phyloP scores from a whole-genome alignment of 2,329 filamentous ascomycete species.

The Trichophyton rubrum region DNA sequence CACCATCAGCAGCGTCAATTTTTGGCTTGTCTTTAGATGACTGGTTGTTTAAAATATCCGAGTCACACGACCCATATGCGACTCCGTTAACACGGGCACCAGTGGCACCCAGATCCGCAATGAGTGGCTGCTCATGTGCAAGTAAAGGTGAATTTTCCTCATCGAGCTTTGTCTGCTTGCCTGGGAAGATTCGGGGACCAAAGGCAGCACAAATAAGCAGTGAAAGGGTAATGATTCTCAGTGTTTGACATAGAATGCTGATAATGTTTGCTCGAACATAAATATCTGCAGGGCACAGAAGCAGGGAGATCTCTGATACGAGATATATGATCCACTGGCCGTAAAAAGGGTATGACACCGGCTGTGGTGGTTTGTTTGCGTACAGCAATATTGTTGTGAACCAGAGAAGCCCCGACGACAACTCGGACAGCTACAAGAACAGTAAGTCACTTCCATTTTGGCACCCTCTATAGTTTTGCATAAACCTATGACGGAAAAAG shows the following conservation, averaged over 20 bases:
- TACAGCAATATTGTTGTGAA: constrained; percentile 47
- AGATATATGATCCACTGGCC: constrained; percentile 51
- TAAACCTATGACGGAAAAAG: background rate
- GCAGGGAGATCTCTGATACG: constrained; percentile 41
- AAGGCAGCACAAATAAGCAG: constrained; percentile 13
- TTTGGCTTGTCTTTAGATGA: background rate
- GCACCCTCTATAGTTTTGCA: background rate
- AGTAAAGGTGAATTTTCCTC: constrained; percentile 17
- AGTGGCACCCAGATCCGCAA: background rate
- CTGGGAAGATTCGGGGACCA: constrained; percentile 5
- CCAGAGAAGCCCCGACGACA: constrained; percentile 54
- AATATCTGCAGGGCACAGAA: constrained; percentile 28
- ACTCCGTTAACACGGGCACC: constrained; percentile 23
- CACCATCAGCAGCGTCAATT: background rate
- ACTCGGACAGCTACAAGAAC: constrained; percentile 38
- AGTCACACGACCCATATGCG: constrained; percentile 19
- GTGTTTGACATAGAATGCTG: constrained; percentile 14
- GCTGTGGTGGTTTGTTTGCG: constrained; percentile 36
- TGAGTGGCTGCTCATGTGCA: background rate
- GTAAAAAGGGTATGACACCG: constrained; percentile 50
- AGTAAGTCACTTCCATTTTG: background rate
- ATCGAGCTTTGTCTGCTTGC: constrained; percentile 9
- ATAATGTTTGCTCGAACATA: constrained; percentile 15
- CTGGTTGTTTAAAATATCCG: background rate
- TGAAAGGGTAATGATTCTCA: constrained; percentile 13